phyloP scores from a whole-genome alignment of 2,329 filamentous ascomycete genomes.

The Fusarium algeriense region DNA sequence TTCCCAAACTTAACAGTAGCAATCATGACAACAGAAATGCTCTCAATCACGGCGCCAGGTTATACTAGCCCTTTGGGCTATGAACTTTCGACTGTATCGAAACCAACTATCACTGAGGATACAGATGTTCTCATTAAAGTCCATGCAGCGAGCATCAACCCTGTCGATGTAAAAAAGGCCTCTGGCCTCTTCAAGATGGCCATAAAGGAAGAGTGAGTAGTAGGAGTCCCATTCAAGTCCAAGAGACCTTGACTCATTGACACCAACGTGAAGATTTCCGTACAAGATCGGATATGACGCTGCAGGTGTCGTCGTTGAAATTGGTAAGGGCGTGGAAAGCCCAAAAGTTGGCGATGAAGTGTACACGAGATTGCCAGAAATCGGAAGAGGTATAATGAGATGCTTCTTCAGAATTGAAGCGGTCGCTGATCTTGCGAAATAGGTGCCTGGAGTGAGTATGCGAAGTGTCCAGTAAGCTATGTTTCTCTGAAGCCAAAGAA shows the following conservation, averaged over 20 bases:
- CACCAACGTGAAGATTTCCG: background rate
- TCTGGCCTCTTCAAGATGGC: background rate
- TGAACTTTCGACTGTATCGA: rapidly evolving
- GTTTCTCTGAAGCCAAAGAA: background rate
- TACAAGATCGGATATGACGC: background rate
- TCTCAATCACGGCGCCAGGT: background rate
- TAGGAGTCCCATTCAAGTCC: too few species aligned
- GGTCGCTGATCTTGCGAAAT: background rate
- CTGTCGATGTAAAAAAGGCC: background rate
- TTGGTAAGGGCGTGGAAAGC: background rate
- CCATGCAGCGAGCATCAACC: background rate
- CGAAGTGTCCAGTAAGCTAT: background rate
- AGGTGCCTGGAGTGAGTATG: background rate
- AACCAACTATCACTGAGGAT: rapidly evolving
- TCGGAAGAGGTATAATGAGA: background rate
- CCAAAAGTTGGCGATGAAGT: background rate
- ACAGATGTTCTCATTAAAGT: background rate
- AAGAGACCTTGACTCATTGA: background rate
- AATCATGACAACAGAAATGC: background rate
- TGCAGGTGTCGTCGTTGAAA: rapidly evolving
- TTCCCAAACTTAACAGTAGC: background rate
- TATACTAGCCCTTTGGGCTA: background rate
- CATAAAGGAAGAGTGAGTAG: background rate
- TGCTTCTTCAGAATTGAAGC: rapidly evolving
- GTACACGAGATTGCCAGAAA: background rate